Evolutionary conservation across 2,329 filamentous ascomycete species (phyloP).

Genomic region (Trichoderma polysporum): DNA sequence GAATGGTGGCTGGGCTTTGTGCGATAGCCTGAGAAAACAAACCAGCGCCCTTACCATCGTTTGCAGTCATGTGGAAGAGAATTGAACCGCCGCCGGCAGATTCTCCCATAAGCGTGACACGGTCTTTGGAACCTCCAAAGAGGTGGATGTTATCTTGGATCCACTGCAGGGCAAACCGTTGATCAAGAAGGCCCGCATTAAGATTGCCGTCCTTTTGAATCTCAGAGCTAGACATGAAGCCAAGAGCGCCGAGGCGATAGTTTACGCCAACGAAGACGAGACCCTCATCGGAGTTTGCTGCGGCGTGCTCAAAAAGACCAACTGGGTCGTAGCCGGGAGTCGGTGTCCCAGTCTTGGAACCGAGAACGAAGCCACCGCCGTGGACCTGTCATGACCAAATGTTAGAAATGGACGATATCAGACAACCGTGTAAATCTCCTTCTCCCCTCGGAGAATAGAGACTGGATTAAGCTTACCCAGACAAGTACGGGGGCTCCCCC

Average conservation of each 20-base stretch:
- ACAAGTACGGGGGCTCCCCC: neutral
- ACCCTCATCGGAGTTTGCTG: neutral
- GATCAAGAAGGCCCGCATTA: slow-evolving; percentile 52
- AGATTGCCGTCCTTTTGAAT: slow-evolving; percentile 34
- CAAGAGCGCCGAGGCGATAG: slow-evolving; percentile 33
- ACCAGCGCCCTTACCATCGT: neutral
- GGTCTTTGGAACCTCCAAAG: slow-evolving; percentile 47
- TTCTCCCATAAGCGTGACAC: slow-evolving; percentile 44
- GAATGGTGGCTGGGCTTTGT: neutral
- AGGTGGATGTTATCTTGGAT: slow-evolving; percentile 48
- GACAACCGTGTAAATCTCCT: neutral
- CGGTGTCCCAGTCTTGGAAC: neutral
- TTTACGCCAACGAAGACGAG: neutral
- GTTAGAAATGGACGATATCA: neutral
- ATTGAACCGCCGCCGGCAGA: slow-evolving; percentile 50
- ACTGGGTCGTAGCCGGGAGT: neutral
- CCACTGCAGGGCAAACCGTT: slow-evolving; percentile 50
- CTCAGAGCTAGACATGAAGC: slow-evolving; percentile 36
- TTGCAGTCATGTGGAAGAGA: slow-evolving; percentile 32
- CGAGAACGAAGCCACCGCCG: neutral
- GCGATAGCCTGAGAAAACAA: neutral
- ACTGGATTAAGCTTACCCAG: neutral
- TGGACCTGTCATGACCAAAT: neutral
- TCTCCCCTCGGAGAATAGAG: neutral
- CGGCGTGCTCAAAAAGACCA: neutral